Conservation (phyloP, 139 green algal genomes). For the Micractinium sp. region DNA sequence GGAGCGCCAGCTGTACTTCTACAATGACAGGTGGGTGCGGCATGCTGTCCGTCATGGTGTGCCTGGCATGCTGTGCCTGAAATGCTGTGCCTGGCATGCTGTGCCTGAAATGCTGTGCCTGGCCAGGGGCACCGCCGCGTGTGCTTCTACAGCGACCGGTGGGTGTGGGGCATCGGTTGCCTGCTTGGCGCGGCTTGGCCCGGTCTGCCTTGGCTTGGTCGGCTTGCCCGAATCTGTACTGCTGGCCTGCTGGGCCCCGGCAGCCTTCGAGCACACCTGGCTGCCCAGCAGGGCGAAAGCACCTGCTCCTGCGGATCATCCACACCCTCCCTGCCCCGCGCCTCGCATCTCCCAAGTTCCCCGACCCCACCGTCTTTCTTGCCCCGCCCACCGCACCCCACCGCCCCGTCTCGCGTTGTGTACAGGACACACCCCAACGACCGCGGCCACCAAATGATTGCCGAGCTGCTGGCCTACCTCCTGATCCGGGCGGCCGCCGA, state of each 20-base stretch:
- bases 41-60: background rate
- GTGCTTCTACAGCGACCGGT: too few relatives aligned
- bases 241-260: too few relatives aligned
- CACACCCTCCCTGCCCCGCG: background rate
- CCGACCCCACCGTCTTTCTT: background rate
- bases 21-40: background rate
- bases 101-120: too few relatives aligned
- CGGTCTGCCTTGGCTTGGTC: too few relatives aligned
- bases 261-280: background rate
- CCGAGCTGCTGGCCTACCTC: background rate
- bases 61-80: background rate
- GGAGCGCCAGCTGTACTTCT: background rate
- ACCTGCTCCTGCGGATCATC: background rate
- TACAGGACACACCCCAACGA: slow-evolving; percentile 18
- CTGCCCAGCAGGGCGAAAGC: background rate
- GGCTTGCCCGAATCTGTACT: too few relatives aligned
- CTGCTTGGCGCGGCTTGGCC: too few relatives aligned
- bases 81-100: background rate
- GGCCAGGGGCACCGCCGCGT: too few relatives aligned
- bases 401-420: background rate
- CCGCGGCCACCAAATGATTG: slow-evolving; percentile 10
- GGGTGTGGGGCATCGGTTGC: too few relatives aligned
- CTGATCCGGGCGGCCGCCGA: background rate
- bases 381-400: background rate
- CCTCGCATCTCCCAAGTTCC: background rate